Conservation (phyloP, 352 stramenopile species). For the Pythium folliculosum region DNA sequence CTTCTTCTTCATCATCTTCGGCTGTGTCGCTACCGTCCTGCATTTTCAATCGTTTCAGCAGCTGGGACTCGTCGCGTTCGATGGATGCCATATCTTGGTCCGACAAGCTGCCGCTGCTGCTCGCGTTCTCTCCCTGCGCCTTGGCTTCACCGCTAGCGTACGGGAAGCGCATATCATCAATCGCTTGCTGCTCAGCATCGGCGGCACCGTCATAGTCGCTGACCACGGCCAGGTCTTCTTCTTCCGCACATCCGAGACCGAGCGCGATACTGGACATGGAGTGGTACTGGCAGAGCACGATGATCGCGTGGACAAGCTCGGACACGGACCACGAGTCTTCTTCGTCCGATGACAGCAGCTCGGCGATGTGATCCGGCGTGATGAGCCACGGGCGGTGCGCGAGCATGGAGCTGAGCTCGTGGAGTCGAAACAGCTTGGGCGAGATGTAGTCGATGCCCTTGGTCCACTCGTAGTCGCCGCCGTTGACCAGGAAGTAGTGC, state of each 20-base stretch:
- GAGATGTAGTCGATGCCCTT: constrained; percentile 84
- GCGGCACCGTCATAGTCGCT: constrained; percentile 47
- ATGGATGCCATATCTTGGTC: constrained; percentile 73
- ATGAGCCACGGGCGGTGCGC: constrained; percentile 84
- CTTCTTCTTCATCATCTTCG: constrained; percentile 3
- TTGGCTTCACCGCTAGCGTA: constrained; percentile 12
- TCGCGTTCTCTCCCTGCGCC: constrained; percentile 16
- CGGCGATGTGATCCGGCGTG: constrained; percentile 72
- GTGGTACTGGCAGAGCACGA: constrained; percentile 82
- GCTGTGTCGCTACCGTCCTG: constrained; percentile 17
- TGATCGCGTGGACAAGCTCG: constrained; percentile 85
- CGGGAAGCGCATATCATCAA: constrained; percentile 17
- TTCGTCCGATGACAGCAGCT: constrained; percentile 65
- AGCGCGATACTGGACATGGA: constrained; percentile 83
- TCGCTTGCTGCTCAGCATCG: constrained; percentile 29
- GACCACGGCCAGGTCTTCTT: constrained; percentile 74
- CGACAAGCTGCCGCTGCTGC: constrained; percentile 48
- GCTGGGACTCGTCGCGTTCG: constrained; percentile 70
- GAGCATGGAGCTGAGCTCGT: constrained; percentile 79
- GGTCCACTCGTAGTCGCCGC: constrained; percentile 76
- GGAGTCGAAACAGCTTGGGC: constrained; percentile 82
- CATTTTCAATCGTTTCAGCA: constrained; percentile 66
- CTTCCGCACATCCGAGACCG: constrained; percentile 70
- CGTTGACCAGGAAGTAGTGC: constrained; percentile 85
- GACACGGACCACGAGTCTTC: constrained; percentile 86